Conservation (phyloP, 2,329 filamentous ascomycete species). For the Aureobasidium sp. region DNA sequence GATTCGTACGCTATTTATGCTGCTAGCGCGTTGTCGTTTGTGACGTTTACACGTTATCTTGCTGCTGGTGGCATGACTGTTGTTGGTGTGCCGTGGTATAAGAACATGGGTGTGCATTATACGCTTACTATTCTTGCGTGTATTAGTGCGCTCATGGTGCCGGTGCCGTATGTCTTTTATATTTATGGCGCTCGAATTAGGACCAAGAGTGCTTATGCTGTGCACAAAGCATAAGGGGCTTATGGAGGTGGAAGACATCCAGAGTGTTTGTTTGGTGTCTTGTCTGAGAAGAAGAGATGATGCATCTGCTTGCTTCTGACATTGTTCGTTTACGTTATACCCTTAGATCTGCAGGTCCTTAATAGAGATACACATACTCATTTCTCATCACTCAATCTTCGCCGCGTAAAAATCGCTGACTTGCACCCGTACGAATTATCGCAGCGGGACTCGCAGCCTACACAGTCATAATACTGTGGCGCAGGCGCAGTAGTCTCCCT, state of each 20-base stretch:
- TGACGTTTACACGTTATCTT: constrained; percentile 28
- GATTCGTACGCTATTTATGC: constrained; percentile 38
- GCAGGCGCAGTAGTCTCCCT: not conserved
- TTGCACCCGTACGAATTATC: no score
- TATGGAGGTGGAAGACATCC: no score
- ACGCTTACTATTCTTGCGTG: constrained; percentile 36
- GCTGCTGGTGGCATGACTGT: constrained; percentile 37
- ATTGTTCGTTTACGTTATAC: not conserved
- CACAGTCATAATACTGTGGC: not conserved
- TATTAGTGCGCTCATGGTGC: constrained; percentile 24
- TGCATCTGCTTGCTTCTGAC: not conserved
- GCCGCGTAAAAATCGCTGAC: no score
- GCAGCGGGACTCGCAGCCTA: not conserved
- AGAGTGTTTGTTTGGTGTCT: no score
- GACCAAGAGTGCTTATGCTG: constrained; percentile 19
- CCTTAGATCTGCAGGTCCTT: no score
- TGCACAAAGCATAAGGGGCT: constrained; percentile 12
- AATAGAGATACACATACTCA: no score
- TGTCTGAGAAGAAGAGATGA: no score
- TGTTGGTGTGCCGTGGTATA: constrained; percentile 35
- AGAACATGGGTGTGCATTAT: constrained; percentile 36
- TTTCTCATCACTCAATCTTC: no score
- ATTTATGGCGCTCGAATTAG: constrained; percentile 21
- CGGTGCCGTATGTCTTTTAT: constrained; percentile 23
- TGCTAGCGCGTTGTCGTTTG: constrained; percentile 35